A percentile compares a stretch with the other conserved stretches of the same genome.
phyloP scores from a whole-genome alignment of 208 protist species.

The Leishmania martiniquensis region DNA sequence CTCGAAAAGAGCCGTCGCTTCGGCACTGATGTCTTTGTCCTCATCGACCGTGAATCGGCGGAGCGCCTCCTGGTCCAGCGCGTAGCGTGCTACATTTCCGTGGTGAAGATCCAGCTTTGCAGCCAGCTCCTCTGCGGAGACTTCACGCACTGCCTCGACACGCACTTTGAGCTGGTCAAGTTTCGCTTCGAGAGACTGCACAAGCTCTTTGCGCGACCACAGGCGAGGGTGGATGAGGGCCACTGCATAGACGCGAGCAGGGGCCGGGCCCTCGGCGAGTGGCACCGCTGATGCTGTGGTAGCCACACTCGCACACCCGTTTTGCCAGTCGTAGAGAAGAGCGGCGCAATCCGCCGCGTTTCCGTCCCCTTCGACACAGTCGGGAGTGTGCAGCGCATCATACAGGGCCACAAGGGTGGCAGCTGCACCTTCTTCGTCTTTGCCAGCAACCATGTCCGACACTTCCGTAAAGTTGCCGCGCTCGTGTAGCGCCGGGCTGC shows the following conservation, averaged over 20 bases:
- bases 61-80: conserved; percentile 41
- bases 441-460: conserved; percentile 51
- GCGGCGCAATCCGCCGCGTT: background rate
- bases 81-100: conserved; percentile 61
- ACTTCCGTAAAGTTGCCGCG: conserved; percentile 29
- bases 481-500: conserved; percentile 42
- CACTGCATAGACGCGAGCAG: conserved; percentile 15
- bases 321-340: conserved; percentile 26
- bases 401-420: conserved; percentile 35
- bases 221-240: conserved; percentile 53
- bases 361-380: conserved; percentile 12
- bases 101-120: conserved; percentile 82
- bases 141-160: conserved; percentile 43
- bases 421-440: conserved; percentile 38
- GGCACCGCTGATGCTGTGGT: background rate
- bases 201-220: conserved; percentile 9
- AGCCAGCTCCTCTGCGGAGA: conserved; percentile 44
- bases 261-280: background rate
- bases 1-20: conserved; percentile 40
- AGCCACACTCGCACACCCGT: background rate
- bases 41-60: conserved; percentile 18
- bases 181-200: conserved; percentile 27
- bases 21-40: conserved; percentile 20
- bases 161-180: conserved; percentile 31
- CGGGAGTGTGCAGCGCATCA: conserved; percentile 11